These are phyloP conservation scores for Talaromyces marneffei DNA, from an alignment of 2,329 filamentous ascomycete species.

Conservation along the genomic window DNA sequence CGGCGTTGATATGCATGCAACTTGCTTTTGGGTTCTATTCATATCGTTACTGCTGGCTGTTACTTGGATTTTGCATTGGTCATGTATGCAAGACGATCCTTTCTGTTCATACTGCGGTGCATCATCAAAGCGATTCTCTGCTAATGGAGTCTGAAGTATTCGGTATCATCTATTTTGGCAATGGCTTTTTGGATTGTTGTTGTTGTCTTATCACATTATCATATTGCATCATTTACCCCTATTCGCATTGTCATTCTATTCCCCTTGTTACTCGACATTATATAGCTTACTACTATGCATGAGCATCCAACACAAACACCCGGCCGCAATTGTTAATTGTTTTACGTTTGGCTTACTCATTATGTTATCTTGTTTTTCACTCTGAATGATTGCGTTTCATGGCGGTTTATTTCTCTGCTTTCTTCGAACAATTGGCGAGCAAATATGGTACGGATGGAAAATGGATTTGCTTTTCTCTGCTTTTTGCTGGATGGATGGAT, in stretches of 20 bases:
- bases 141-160: neutral
- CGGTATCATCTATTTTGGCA: neutral
- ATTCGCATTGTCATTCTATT: neutral
- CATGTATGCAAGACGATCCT: neutral
- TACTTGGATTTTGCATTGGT: neutral
- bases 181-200: neutral
- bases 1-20: constrained; percentile 5
- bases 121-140: neutral
- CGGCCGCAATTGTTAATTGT: neutral
- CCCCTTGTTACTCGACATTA: neutral
- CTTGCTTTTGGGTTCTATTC: neutral
- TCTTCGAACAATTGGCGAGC: neutral
- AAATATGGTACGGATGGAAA: constrained; percentile 1
- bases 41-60: neutral
- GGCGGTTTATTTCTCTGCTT: neutral
- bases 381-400: neutral
- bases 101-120: neutral
- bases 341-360: neutral
- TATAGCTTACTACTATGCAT: neutral
- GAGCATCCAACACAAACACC: neutral
- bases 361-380: neutral
- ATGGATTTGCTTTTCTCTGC: neutral
- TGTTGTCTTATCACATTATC: neutral
- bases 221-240: neutral
- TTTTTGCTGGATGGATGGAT: neutral